phyloP scores from a whole-genome alignment of 768 basidiomycete species.

The Auriculariales sp. region DNA sequence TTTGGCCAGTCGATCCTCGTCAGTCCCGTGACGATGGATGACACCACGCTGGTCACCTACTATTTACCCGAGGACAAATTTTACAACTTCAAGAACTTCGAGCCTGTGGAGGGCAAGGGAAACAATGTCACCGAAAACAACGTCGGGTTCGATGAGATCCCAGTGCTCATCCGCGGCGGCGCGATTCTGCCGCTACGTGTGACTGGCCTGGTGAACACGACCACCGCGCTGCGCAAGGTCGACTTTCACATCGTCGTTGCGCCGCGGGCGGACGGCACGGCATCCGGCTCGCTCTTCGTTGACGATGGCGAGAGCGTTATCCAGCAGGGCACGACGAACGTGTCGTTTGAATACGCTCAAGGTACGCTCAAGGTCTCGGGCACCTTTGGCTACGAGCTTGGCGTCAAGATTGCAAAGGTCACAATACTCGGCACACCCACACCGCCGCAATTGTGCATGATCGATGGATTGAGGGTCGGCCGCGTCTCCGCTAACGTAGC shows the following conservation, averaged over 20 bases:
- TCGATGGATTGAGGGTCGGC: too few species aligned
- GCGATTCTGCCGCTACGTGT: constrained; percentile 41
- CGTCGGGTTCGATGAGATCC: constrained; percentile 42
- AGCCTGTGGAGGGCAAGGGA: constrained; percentile 34
- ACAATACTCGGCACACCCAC: too few species aligned
- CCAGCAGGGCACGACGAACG: too few species aligned
- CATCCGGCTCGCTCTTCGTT: constrained; percentile 39
- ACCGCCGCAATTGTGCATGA: too few species aligned
- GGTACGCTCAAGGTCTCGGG: too few species aligned
- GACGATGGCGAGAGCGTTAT: constrained; percentile 46
- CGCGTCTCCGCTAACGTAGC: too few species aligned
- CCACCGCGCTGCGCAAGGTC: constrained; percentile 32
- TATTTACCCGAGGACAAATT: constrained; percentile 53
- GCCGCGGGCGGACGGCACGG: constrained; percentile 34
- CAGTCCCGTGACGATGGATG: constrained; percentile 50
- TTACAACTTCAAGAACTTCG: constrained; percentile 44
- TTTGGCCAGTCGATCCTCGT: constrained; percentile 54
- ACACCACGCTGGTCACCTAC: constrained; percentile 39
- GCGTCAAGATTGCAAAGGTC: too few species aligned
- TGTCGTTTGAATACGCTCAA: too few species aligned
- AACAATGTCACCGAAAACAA: constrained; percentile 27
- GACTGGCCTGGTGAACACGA: constrained; percentile 46
- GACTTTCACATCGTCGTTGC: constrained; percentile 54
- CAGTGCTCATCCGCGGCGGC: constrained; percentile 48
- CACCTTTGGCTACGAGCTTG: too few species aligned